Evolutionary conservation across 2,329 filamentous ascomycete species (phyloP).

Genomic region (Trichophyton mentagrophytes): DNA sequence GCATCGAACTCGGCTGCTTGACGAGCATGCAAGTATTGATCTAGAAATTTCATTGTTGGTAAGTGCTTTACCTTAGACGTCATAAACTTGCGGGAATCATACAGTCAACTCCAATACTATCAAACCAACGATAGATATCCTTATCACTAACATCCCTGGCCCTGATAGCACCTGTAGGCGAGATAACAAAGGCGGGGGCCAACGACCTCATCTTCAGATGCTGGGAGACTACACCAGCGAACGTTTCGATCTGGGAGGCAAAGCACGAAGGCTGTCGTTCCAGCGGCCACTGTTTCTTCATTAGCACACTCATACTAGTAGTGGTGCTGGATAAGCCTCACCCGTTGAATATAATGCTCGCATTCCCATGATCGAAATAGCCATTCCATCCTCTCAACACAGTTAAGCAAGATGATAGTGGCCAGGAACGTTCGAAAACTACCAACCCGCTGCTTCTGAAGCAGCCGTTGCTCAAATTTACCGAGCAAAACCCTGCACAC

Average conservation of each 20-base stretch:
- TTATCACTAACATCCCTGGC: constrained; percentile 29
- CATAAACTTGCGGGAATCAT: constrained; percentile 14
- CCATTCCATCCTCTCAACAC: constrained; percentile 48
- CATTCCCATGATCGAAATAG: constrained; percentile 43
- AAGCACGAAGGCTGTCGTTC: constrained; percentile 41
- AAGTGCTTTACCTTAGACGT: not conserved
- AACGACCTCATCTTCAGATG: constrained; percentile 44
- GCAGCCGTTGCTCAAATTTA: constrained; percentile 46
- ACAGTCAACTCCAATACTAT: constrained; percentile 30
- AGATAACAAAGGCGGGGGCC: constrained; percentile 29
- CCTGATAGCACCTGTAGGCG: constrained; percentile 26
- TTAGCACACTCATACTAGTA: not conserved
- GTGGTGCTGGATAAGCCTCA: constrained; percentile 15
- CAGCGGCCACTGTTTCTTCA: constrained; percentile 38
- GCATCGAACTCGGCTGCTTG: constrained; percentile 28
- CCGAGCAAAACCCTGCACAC: constrained; percentile 45
- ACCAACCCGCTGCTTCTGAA: constrained; percentile 45
- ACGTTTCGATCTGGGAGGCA: constrained; percentile 44
- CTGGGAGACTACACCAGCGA: constrained; percentile 45
- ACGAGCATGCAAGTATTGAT: constrained; percentile 28
- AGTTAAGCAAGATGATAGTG: constrained; percentile 45
- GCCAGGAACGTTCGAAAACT: constrained; percentile 49
- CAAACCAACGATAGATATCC: constrained; percentile 30
- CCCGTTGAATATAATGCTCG: constrained; percentile 24
- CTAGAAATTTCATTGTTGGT: constrained; percentile 14